A percentile compares a stretch with the other conserved stretches of the same genome.
Conservation (phyloP, 306 rosid species). For the Trifolium repens region DNA sequence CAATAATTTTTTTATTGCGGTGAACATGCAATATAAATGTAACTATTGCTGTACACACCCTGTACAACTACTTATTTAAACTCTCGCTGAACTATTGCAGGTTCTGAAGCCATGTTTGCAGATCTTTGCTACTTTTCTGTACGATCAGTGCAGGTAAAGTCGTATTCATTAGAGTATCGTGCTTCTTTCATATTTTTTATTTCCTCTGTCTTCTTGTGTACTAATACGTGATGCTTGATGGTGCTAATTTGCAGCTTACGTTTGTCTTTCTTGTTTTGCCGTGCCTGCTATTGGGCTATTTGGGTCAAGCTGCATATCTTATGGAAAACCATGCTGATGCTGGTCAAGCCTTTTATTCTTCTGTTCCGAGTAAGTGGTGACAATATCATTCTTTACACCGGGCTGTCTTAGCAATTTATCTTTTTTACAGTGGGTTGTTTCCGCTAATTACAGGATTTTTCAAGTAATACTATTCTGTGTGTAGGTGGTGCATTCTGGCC, state of each 20-base stretch:
- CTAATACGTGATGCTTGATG: slow-evolving; percentile 34
- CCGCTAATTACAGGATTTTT: slow-evolving; percentile 33
- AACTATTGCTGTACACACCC: slow-evolving; percentile 11
- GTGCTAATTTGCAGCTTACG: slow-evolving; percentile 76
- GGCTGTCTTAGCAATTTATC: slow-evolving; percentile 30
- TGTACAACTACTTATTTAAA: slow-evolving; percentile 32
- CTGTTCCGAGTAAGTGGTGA: slow-evolving; percentile 76
- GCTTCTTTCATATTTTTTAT: slow-evolving; percentile 27
- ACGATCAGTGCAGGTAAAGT: slow-evolving; percentile 89
- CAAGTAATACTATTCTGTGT: slow-evolving; percentile 40
- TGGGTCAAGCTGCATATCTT: slow-evolving; percentile 99
- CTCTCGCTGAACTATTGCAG: slow-evolving; percentile 51
- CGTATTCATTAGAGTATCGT: slow-evolving; percentile 11
- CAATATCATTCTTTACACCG: slow-evolving; percentile 17
- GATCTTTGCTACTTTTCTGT: slow-evolving; percentile 97
- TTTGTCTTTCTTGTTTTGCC: slow-evolving; percentile 94
- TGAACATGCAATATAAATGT: slow-evolving; percentile 14
- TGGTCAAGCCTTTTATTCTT: slow-evolving; percentile 72
- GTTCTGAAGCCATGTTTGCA: slow-evolving; percentile 99
- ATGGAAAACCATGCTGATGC: slow-evolving; percentile 67
- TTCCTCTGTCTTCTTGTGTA: slow-evolving; percentile 24
- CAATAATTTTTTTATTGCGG: slow-evolving; percentile 9
- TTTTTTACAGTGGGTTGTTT: slow-evolving; percentile 29
- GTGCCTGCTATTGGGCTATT: slow-evolving; percentile 90
- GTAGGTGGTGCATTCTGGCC: slow-evolving; percentile 89